These are phyloP conservation scores for Spizellomyces sp. DNA, from an alignment of 192 early-diverging fungal species.

Conservation along the genomic window DNA sequence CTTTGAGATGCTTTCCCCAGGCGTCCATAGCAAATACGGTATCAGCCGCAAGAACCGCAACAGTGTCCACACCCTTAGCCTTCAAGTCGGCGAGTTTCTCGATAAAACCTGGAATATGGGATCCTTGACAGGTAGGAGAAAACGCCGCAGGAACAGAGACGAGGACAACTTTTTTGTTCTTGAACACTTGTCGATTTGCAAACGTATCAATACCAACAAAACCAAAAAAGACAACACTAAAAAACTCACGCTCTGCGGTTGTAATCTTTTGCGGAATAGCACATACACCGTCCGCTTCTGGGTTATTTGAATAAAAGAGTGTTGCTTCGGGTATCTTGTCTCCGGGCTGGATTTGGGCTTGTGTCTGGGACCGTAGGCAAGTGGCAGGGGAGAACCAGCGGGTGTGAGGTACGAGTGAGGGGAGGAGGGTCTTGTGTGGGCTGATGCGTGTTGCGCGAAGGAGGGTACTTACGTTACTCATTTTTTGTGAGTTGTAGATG, in stretches of 20 bases:
- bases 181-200: constrained; percentile 38
- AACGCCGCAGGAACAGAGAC: constrained; percentile 70
- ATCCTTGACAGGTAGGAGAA: constrained; percentile 68
- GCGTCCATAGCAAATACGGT: constrained; percentile 65
- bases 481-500: no score
- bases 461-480: no score
- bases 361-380: no score
- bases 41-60: constrained; percentile 68
- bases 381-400: no score
- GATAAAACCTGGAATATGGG: constrained; percentile 71
- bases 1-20: constrained; percentile 44
- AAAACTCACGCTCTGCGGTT: neutral
- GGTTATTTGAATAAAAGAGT: constrained; percentile 18
- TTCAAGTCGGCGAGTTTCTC: constrained; percentile 56
- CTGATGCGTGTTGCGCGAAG: no score
- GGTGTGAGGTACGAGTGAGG: no score
- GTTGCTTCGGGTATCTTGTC: constrained; percentile 26
- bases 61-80: constrained; percentile 68
- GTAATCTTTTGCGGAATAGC: constrained; percentile 29
- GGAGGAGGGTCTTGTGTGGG: no score
- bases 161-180: constrained; percentile 66
- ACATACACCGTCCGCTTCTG: constrained; percentile 21
- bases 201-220: neutral
- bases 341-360: neutral
- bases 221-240: neutral